Percentiles rank a stretch among this genome's conserved stretches.
Conservation (phyloP, 768 basidiomycete species). For the Lepiota brunneoincarnata region DNA sequence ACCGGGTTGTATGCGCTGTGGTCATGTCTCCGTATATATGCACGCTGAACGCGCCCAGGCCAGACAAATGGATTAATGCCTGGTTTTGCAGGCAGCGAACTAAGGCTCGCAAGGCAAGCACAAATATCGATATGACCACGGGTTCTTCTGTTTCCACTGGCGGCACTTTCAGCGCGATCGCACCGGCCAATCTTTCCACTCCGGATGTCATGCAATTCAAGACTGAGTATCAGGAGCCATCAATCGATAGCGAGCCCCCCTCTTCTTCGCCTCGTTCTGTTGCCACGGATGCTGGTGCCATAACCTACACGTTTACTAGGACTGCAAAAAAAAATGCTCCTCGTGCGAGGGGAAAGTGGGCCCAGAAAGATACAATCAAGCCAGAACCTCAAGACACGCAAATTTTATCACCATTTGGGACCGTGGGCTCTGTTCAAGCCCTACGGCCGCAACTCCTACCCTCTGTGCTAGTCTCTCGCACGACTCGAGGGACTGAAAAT, state of each 20-base stretch:
- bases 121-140: constrained; percentile 14
- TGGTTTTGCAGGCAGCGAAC: constrained; percentile 30
- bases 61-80: constrained; percentile 31
- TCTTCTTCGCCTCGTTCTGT: not conserved
- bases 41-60: constrained; percentile 16
- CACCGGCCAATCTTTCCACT: not conserved
- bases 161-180: not conserved
- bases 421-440: not conserved
- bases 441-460: not conserved
- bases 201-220: not conserved
- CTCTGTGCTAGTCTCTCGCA: not conserved
- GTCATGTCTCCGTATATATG: not conserved
- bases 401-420: not conserved
- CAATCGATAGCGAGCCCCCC: not conserved
- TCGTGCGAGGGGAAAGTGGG: not conserved
- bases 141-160: constrained; percentile 15
- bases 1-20: constrained; percentile 32
- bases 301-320: not conserved
- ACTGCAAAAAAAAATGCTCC: not conserved
- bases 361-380: not conserved
- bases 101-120: constrained; percentile 20
- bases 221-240: not conserved
- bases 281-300: not conserved
- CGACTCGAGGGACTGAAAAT: not conserved
- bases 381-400: not conserved